Conservation (phyloP, 495 filamentous ascomycete genomes). For the Aspergillus mulundensis region DNA sequence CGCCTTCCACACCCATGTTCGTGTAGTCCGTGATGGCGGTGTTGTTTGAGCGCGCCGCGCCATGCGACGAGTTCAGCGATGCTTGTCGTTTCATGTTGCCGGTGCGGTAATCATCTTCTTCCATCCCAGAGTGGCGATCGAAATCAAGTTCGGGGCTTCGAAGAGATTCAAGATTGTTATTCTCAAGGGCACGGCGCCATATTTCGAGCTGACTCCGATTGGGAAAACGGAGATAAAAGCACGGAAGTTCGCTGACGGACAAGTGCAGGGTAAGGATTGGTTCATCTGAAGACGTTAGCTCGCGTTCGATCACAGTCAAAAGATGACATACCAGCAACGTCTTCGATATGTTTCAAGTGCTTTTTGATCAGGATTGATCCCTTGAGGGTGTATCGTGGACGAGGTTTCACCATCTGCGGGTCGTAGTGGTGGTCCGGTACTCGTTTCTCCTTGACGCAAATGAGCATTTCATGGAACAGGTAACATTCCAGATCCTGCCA, state of each 20-base stretch:
- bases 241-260: slow-evolving; percentile 90
- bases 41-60: slow-evolving; percentile 47
- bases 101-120: slow-evolving; percentile 86
- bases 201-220: slow-evolving; percentile 80
- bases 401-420: slow-evolving; percentile 57
- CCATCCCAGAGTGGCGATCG: slow-evolving; percentile 68
- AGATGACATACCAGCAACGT: slow-evolving; percentile 40
- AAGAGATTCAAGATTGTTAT: slow-evolving; percentile 62
- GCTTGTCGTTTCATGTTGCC: slow-evolving; percentile 74
- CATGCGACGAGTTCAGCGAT: slow-evolving; percentile 83
- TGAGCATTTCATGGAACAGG: slow-evolving; percentile 98
- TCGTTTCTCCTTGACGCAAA: slow-evolving; percentile 98
- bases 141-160: slow-evolving; percentile 70
- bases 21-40: slow-evolving; percentile 54
- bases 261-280: slow-evolving; percentile 85
- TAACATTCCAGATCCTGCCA: slow-evolving; percentile 99
- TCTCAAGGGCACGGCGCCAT: slow-evolving; percentile 85
- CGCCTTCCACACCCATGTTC: slow-evolving; percentile 56
- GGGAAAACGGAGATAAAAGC: slow-evolving; percentile 91
- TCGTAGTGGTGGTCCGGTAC: slow-evolving; percentile 48
- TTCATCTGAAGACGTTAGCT: slow-evolving; percentile 53
- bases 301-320: neutral
- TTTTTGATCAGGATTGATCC: slow-evolving; percentile 98
- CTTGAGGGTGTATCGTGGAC: slow-evolving; percentile 81
- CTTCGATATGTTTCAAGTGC: slow-evolving; percentile 89